Conservation (phyloP, 805 yeast species). For the Cyberlindnera xylosilytica region DNA sequence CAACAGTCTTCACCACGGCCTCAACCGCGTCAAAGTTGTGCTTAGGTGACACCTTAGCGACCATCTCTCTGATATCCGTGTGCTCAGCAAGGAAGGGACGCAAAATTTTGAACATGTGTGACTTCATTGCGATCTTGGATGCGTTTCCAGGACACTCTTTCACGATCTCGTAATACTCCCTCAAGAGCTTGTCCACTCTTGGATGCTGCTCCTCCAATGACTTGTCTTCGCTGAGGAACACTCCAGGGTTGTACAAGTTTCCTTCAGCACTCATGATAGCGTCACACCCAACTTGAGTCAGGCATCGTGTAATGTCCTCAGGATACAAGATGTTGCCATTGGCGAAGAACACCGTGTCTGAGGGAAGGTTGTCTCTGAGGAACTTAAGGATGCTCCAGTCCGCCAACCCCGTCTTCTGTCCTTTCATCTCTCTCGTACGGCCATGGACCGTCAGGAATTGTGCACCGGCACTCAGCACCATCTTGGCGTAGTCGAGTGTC, state of each 20-base stretch:
- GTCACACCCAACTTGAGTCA: conserved; percentile 64
- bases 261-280: conserved; percentile 99
- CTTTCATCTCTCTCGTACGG: conserved; percentile 95
- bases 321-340: conserved; percentile 95
- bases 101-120: conserved; percentile 85
- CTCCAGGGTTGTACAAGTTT: conserved; percentile 88
- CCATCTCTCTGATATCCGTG: conserved; percentile 70
- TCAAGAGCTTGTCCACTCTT: conserved; percentile 73
- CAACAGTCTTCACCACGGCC: conserved; percentile 60
- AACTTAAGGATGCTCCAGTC: conserved; percentile 82
- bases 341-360: conserved; percentile 83
- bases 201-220: conserved; percentile 71
- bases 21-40: conserved; percentile 49
- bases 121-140: conserved; percentile 79
- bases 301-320: conserved; percentile 72
- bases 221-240: conserved; percentile 52
- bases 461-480: conserved; percentile 91
- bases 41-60: conserved; percentile 53
- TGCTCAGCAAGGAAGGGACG: conserved; percentile 77
- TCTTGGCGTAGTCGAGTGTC: conserved; percentile 79
- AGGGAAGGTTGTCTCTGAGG: conserved; percentile 72
- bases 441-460: conserved; percentile 95
- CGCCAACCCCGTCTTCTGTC: conserved; percentile 93
- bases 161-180: conserved; percentile 88
- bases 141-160: conserved; percentile 46